Evolutionary conservation across 139 green algal genomes (phyloP).

Genomic region (Edaphochlamys debaryana): DNA sequence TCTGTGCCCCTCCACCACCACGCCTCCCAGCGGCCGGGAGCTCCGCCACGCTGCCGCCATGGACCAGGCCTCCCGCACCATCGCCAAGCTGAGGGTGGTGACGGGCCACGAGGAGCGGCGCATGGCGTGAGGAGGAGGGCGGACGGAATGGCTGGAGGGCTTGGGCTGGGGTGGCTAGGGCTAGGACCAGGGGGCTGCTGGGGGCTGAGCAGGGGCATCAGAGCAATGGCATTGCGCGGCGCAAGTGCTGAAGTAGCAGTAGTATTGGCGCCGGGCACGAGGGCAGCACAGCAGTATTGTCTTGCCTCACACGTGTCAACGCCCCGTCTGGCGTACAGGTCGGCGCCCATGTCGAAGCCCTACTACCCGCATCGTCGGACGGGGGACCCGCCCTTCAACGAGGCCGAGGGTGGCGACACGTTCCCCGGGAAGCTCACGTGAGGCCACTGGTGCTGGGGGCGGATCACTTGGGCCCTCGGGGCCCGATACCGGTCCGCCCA

Average conservation of each 20-base stretch:
- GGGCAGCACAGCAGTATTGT: too few relatives aligned
- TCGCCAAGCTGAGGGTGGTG: slow-evolving; percentile 17
- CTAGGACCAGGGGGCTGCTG: not conserved
- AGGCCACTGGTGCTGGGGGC: too few relatives aligned
- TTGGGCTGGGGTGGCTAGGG: not conserved
- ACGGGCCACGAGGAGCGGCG: not conserved
- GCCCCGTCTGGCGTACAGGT: too few relatives aligned
- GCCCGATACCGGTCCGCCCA: not conserved
- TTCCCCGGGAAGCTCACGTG: slow-evolving; percentile 10
- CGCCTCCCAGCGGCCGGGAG: not conserved
- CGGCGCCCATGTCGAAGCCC: slow-evolving; percentile 30
- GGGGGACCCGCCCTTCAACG: slow-evolving; percentile 11
- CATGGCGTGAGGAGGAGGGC: not conserved
- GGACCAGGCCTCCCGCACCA: slow-evolving; percentile 28
- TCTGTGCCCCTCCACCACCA: too few relatives aligned
- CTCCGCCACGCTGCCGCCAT: not conserved
- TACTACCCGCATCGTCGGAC: not conserved
- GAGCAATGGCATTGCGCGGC: too few relatives aligned
- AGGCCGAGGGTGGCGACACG: slow-evolving; percentile 11
- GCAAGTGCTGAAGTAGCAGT: too few relatives aligned
- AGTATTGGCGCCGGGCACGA: too few relatives aligned
- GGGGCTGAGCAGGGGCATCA: too few relatives aligned
- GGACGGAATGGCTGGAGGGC: not conserved
- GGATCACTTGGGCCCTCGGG: not conserved
- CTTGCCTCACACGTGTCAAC: too few relatives aligned